Conservation (phyloP, 192 early-diverging fungal genomes). For the Gigaspora rosea region DNA sequence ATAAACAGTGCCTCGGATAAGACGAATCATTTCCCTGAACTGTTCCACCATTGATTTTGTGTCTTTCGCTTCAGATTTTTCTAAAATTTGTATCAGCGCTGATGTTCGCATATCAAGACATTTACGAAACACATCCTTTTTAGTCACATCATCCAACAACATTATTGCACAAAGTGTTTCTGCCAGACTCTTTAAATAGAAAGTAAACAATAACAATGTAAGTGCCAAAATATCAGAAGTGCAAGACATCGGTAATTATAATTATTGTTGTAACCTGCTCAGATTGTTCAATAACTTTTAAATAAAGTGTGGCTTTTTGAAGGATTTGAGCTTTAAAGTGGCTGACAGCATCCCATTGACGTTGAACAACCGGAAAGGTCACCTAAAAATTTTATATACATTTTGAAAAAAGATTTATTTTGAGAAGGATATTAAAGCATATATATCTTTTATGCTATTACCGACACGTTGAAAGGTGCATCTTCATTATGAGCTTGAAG, state of each 20-base stretch:
- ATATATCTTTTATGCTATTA: neutral
- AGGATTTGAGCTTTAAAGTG: conserved; percentile 77
- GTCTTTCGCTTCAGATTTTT: conserved; percentile 5
- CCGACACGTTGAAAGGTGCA: conserved; percentile 29
- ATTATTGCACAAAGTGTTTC: conserved; percentile 69
- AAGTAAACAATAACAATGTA: neutral
- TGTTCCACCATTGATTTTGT: conserved; percentile 37
- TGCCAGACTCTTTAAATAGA: conserved; percentile 47
- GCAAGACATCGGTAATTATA: neutral
- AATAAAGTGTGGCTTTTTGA: conserved; percentile 57
- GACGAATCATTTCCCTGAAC: conserved; percentile 44
- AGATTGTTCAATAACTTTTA: conserved; percentile 46
- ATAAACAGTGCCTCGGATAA: conserved; percentile 45
- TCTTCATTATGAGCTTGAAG: conserved; percentile 56
- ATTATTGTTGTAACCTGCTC: conserved; percentile 44
- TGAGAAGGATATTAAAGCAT: too few relatives aligned
- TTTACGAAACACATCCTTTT: conserved; percentile 53
- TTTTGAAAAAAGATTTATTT: too few relatives aligned
- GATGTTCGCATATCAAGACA: conserved; percentile 57
- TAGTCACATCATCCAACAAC: conserved; percentile 62
- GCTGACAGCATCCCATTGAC: conserved; percentile 83
- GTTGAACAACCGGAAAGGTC: conserved; percentile 79
- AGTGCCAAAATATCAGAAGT: conserved; percentile 18
- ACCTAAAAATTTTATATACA: too few relatives aligned
- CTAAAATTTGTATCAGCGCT: conserved; percentile 46